phyloP scores from a whole-genome alignment of 352 stramenopile species.

The Salisapilia sapeloensis region DNA sequence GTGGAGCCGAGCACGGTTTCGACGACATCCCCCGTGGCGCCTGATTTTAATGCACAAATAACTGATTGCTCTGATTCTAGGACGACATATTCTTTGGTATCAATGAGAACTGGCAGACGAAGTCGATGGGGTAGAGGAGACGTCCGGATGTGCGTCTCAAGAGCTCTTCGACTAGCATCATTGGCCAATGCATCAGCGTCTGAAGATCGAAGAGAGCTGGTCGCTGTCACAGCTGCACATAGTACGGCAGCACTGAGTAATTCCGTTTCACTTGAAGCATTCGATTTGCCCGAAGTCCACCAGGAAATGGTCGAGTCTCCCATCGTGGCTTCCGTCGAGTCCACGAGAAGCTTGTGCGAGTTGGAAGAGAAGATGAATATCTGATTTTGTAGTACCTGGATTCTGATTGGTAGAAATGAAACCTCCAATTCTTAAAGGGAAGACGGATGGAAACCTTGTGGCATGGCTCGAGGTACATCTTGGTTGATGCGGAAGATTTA shows the following conservation, averaged over 20 bases:
- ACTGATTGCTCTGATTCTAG: conserved; percentile 40
- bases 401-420: neutral
- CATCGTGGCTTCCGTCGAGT: too few species aligned
- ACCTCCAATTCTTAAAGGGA: neutral
- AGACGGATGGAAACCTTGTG: neutral
- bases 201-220: conserved; percentile 5
- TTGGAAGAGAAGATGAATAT: neutral
- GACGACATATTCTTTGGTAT: conserved; percentile 32
- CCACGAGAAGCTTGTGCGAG: neutral
- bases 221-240: conserved; percentile 38
- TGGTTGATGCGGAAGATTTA: too few species aligned
- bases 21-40: conserved; percentile 34
- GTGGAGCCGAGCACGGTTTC: conserved; percentile 52
- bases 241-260: conserved; percentile 57
- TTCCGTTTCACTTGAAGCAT: conserved; percentile 48
- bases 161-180: conserved; percentile 3
- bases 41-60: conserved; percentile 52
- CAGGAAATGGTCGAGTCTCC: too few species aligned
- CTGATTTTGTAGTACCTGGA: neutral
- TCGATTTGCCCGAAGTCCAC: neutral
- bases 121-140: conserved; percentile 52
- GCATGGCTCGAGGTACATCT: too few species aligned
- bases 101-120: conserved; percentile 27
- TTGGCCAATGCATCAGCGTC: neutral
- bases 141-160: conserved; percentile 38